Evolutionary conservation across 352 stramenopile species (phyloP).

Genomic region (Globisporangium mamillatum): DNA sequence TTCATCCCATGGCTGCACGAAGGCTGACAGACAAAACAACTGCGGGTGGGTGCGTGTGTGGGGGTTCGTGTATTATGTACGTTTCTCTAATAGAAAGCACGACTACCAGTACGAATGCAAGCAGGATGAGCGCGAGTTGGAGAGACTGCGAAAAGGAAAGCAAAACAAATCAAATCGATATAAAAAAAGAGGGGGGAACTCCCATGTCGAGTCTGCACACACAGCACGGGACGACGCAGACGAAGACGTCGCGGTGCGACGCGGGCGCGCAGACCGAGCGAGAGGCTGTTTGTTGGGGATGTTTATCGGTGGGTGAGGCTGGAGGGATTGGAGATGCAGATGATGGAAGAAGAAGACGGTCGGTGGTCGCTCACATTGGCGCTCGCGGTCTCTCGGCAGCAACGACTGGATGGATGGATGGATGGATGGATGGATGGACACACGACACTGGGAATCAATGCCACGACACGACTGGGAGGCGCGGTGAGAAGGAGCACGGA

Average conservation of each 20-base stretch:
- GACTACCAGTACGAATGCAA: background rate
- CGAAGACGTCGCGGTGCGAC: background rate
- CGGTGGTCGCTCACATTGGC: background rate
- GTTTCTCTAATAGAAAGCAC: conserved; percentile 2
- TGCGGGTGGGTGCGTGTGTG: background rate
- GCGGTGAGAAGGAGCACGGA: background rate
- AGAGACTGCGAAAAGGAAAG: background rate
- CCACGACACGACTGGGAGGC: background rate
- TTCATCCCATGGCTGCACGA: too few relatives aligned
- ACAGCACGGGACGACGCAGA: background rate
- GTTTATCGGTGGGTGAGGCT: background rate
- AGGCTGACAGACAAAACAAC: too few relatives aligned
- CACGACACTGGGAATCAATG: background rate
- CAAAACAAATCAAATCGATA: background rate
- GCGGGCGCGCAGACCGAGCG: background rate
- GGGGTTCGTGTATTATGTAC: background rate
- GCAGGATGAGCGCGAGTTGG: background rate
- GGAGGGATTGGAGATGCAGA: background rate
- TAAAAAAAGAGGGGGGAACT: background rate
- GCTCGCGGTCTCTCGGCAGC: background rate
- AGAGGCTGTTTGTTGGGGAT: background rate
- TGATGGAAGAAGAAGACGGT: background rate
- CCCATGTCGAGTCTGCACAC: background rate
- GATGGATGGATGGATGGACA: background rate
- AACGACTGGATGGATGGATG: background rate